Evolutionary conservation across 2,329 filamentous ascomycete genomes (phyloP), one percentile per base, ranked within the genome.

Genomic region (Falciphora oryzae): DNA sequence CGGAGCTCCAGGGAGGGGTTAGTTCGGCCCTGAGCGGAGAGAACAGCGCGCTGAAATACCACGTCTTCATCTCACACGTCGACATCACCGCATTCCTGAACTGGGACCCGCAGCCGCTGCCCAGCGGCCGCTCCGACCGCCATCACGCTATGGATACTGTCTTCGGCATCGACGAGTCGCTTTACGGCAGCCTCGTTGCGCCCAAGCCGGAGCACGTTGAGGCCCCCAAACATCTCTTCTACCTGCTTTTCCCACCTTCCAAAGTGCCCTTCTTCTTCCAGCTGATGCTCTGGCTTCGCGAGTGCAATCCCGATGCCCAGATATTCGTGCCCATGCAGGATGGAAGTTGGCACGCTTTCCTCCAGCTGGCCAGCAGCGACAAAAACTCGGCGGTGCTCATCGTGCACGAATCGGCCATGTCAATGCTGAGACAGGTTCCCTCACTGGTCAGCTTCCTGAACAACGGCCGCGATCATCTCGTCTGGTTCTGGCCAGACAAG

Each of bases 281-380:
- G 11, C n/a, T 85, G 2, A 74, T 70, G 32, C 71, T 73, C 25
- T 86, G 82, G 81, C 69, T 86, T 13, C 74, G 73, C 7, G 69
- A 68, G 5, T 76, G 73, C 50, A 75, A 80, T 38, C 68, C 75
- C 0, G 67, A 74, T 2, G 81, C 79, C 67, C 75, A 73, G 25
- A 73, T 86, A 13, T 79, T 76, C 35, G 76, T 74, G 8, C 79
- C 77, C 61, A 69, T 78, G 16, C 70, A 70, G 1, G 50, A 75
- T 7, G 83, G 83, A 1, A 75, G 80, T 11, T 86, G 84, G 83
- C 66, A 71, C 5, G 73, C 72, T 25, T 85, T 86, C 66, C 35
- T 72, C 11, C 72, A 71, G 25, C 66, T 57, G 50, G 57, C 68
- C 32, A 38, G 68, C 3, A 65, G 65, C 16, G 65, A 69, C 0